A percentile compares a stretch with the other conserved stretches of the same genome.
These are phyloP conservation scores for Nannochloropsis oceanica DNA, from an alignment of 108 stramenopile species.

Conservation along the genomic window DNA sequence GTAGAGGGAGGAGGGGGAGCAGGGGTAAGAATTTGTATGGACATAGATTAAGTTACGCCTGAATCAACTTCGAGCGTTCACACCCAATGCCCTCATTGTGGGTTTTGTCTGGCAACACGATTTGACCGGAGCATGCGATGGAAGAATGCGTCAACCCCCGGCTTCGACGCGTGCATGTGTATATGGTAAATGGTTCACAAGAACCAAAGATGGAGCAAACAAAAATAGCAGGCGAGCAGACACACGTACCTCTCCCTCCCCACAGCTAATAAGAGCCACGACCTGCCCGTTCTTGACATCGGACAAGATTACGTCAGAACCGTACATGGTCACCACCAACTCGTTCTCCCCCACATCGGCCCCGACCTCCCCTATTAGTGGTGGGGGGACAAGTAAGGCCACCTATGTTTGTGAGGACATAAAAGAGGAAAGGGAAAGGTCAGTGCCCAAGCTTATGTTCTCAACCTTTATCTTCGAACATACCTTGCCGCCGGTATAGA, in stretches of 20 bases:
- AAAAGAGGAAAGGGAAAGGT: not conserved
- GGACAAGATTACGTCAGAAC: not conserved
- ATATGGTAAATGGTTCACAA: no score
- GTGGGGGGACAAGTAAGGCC: not conserved
- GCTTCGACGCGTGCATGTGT: not conserved
- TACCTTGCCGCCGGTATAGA: not conserved
- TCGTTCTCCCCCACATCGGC: not conserved
- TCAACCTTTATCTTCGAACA: not conserved
- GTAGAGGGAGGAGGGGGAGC: not conserved
- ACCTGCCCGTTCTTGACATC: not conserved
- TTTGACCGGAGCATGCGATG: not conserved
- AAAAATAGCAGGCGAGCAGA: not conserved
- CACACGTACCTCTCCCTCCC: not conserved
- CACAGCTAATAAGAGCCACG: not conserved
- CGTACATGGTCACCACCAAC: not conserved
- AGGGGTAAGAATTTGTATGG: not conserved
- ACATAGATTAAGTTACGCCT: not conserved
- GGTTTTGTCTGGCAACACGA: not conserved
- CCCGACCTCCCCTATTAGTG: not conserved
- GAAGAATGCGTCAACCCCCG: not conserved
- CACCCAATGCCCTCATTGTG: not conserved
- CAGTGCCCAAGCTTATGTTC: not conserved
- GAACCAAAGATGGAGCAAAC: not conserved
- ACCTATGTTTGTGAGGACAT: not conserved
- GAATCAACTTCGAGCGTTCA: not conserved